phyloP scores from a whole-genome alignment of 2,329 filamentous ascomycete genomes.

The Alternaria incomplexa region DNA sequence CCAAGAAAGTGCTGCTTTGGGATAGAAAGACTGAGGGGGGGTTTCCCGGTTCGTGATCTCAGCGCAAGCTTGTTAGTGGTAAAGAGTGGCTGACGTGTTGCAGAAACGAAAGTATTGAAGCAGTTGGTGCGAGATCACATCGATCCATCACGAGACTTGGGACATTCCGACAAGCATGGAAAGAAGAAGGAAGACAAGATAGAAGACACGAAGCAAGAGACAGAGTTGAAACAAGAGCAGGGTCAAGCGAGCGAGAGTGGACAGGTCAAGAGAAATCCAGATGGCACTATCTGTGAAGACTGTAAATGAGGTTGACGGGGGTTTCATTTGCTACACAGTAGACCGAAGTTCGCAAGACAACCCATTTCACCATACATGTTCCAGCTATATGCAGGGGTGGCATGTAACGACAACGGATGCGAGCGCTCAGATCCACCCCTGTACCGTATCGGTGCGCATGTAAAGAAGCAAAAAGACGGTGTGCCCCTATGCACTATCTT shows the following conservation, averaged over 20 bases:
- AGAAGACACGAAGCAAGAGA: conserved; percentile 2
- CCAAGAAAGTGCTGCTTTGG: conserved; percentile 72
- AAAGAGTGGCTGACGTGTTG: not conserved
- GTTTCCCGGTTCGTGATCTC: conserved; percentile 69
- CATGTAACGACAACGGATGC: not conserved
- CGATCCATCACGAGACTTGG: conserved; percentile 77
- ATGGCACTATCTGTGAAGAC: conserved; percentile 48
- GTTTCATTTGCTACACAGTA: not conserved
- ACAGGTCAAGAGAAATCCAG: conserved; percentile 39
- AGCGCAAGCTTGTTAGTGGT: no score
- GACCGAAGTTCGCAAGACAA: not conserved
- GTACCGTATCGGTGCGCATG: not conserved
- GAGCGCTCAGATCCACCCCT: not conserved
- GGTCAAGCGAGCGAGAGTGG: not conserved
- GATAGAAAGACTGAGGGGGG: conserved; percentile 85
- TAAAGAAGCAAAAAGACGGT: not conserved
- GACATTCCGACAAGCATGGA: conserved; percentile 64
- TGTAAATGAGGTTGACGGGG: conserved; percentile 29
- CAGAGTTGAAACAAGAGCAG: not conserved
- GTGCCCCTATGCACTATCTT: not conserved
- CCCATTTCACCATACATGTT: not conserved
- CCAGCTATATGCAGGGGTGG: no score
- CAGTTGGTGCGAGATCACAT: conserved; percentile 81
- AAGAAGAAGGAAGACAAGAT: conserved; percentile 40
- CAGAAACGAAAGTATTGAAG: conserved; percentile 89